phyloP scores from a whole-genome alignment of 208 protist genomes.

The Wallacemonas rigidus region DNA sequence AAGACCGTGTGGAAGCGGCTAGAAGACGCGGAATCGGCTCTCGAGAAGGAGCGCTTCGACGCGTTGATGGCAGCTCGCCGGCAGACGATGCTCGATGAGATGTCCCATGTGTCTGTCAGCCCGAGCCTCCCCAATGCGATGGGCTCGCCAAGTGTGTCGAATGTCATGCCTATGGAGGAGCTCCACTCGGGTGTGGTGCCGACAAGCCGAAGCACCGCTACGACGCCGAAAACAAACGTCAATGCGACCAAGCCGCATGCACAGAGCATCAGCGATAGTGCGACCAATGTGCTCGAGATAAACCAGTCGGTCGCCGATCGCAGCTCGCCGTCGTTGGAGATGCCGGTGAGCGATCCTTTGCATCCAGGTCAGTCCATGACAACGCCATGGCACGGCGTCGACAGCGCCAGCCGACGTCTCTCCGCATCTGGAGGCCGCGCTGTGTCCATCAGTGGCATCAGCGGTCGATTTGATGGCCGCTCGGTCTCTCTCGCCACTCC shows the following conservation, averaged over 20 bases:
- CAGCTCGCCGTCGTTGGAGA: constrained; percentile 11
- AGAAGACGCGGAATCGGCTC: constrained; percentile 31
- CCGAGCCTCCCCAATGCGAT: neutral
- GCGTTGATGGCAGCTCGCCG: neutral
- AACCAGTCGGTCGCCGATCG: neutral
- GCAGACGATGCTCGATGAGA: constrained; percentile 9
- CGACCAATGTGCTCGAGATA: too few relatives aligned
- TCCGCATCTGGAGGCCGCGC: neutral
- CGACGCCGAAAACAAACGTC: neutral
- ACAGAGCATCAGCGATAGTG: too few relatives aligned
- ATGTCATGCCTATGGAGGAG: constrained; percentile 12
- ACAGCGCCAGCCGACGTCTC: constrained; percentile 1
- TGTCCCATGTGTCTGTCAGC: neutral
- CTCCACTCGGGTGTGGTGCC: neutral
- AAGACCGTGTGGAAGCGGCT: constrained; percentile 43
- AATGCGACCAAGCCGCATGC: too few relatives aligned
- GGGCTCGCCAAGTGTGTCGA: constrained; percentile 2
- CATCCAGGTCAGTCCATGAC: neutral
- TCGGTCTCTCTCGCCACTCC: neutral
- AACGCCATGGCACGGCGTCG: neutral
- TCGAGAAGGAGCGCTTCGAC: constrained; percentile 20
- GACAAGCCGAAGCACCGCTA: neutral
- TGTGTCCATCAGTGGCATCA: neutral
- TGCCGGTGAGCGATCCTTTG: neutral
- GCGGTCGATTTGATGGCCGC: neutral